Percentiles rank a stretch among this genome's conserved stretches.
Conservation (phyloP, 2,329 filamentous ascomycete species). For the Apiospora saccharicola region DNA sequence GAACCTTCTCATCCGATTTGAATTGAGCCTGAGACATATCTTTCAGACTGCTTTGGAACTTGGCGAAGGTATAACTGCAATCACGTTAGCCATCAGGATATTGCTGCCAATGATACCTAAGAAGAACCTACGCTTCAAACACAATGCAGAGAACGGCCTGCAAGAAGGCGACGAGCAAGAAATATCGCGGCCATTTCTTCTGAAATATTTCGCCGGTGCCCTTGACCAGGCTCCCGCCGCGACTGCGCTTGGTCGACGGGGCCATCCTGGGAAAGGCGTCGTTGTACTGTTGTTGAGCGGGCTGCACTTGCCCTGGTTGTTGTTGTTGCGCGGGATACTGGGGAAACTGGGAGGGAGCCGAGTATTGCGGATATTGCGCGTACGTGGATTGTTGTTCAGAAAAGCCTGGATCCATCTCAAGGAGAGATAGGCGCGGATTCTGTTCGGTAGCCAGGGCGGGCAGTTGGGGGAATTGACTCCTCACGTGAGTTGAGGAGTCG, state of each 20-base stretch:
- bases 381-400: constrained; percentile 33
- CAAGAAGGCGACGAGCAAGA: constrained; percentile 74
- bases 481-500: constrained; percentile 32
- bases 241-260: constrained; percentile 42
- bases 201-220: constrained; percentile 78
- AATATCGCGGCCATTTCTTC: constrained; percentile 87
- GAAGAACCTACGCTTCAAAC: constrained; percentile 79
- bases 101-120: constrained; percentile 23
- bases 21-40: constrained; percentile 39
- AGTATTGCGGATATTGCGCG: constrained; percentile 29
- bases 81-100: constrained; percentile 1
- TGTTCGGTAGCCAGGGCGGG: constrained; percentile 55
- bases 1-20: constrained; percentile 47
- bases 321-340: constrained; percentile 15
- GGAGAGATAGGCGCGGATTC: constrained; percentile 54
- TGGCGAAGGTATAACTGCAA: constrained; percentile 83
- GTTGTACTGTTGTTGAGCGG: constrained; percentile 39
- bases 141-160: constrained; percentile 84
- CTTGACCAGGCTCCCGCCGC: constrained; percentile 43
- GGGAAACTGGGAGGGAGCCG: constrained; percentile 3
- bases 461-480: constrained; percentile 41
- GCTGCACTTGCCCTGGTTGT: constrained; percentile 32
- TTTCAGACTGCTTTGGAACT: constrained; percentile 73
- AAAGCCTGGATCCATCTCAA: constrained; percentile 47
- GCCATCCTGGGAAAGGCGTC: constrained; percentile 45